Evolutionary conservation across 108 stramenopile genomes (phyloP).

Genomic region (Nitzschia inconspicua): DNA sequence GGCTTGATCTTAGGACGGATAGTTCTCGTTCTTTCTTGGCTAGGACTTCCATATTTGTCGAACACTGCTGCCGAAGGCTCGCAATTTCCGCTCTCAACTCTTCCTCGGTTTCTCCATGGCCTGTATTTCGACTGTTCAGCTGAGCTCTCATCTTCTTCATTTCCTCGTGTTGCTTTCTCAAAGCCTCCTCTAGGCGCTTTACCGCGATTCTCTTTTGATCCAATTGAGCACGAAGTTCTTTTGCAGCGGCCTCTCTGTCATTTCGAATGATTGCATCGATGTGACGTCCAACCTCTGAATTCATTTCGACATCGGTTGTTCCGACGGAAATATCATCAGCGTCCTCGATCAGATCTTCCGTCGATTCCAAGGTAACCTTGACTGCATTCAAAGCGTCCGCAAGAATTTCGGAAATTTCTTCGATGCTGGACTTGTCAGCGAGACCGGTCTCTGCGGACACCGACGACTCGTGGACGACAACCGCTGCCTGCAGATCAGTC

Average conservation of each 20-base stretch:
- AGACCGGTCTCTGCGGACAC: constrained; percentile 3
- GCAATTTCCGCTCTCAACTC: constrained; percentile 31
- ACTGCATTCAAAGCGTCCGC: constrained; percentile 20
- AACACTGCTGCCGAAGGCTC: constrained; percentile 27
- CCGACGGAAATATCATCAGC: constrained; percentile 9
- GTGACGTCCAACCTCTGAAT: constrained; percentile 24
- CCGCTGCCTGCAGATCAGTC: constrained; percentile 29
- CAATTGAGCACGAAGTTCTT: constrained; percentile 16
- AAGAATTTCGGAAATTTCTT: constrained; percentile 40
- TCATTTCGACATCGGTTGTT: constrained; percentile 6
- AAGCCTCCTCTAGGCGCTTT: constrained; percentile 24
- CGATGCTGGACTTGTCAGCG: constrained; percentile 20
- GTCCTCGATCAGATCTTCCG: constrained; percentile 17
- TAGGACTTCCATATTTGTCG: constrained; percentile 43
- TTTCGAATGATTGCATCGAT: constrained; percentile 24
- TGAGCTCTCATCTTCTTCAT: constrained; percentile 7
- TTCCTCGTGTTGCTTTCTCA: constrained; percentile 34
- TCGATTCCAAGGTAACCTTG: constrained; percentile 12
- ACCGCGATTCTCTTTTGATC: constrained; percentile 30
- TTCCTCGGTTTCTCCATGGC: constrained; percentile 2
- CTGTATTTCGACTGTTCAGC: constrained; percentile 5
- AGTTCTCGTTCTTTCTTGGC: constrained; percentile 56
- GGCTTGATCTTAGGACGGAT: constrained; percentile 39
- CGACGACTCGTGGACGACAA: constrained; percentile 37
- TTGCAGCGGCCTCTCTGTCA: constrained; percentile 18